Conservation (phyloP, 176 grass and related monocot genomes). For the Zea luxurians region DNA sequence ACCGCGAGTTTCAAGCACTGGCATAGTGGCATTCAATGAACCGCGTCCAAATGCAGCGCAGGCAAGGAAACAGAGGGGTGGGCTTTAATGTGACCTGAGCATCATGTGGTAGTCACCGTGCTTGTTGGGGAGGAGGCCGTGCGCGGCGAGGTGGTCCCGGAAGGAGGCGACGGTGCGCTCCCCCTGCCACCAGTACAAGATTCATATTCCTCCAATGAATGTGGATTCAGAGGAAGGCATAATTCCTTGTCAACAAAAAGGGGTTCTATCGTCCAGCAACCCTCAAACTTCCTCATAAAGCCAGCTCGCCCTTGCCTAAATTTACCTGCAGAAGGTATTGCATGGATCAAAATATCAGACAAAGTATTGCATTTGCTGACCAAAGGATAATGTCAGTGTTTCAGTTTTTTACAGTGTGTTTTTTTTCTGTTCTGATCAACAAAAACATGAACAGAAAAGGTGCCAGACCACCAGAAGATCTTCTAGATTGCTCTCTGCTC, state of each 20-base stretch:
- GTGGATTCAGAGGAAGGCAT: constrained; percentile 43
- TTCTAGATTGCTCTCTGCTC: constrained; percentile 87
- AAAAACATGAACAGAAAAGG: constrained; percentile 84
- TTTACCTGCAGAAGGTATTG: constrained; percentile 51
- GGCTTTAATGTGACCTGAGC: too few relatives aligned
- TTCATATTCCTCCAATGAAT: constrained; percentile 56
- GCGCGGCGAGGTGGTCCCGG: too few relatives aligned
- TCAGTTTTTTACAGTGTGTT: constrained; percentile 65
- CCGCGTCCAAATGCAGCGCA: not conserved
- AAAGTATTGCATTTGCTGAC: not conserved
- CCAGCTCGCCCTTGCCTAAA: constrained; percentile 80
- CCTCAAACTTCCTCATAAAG: constrained; percentile 92
- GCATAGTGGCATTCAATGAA: constrained; percentile 15
- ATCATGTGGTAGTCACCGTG: too few relatives aligned
- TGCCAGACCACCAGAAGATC: constrained; percentile 94
- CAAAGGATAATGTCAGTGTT: not conserved
- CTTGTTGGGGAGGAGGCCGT: too few relatives aligned
- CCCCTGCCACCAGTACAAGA: constrained; percentile 56
- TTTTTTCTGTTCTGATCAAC: constrained; percentile 85
- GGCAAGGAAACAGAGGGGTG: not conserved
- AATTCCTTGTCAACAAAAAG: constrained; percentile 66
- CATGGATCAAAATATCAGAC: constrained; percentile 21
- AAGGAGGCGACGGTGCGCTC: too few relatives aligned
- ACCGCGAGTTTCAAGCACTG: constrained; percentile 14
- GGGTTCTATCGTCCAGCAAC: constrained; percentile 85